These are phyloP conservation scores for Veloporphyrellus conicus DNA, from an alignment of 1,284 basidiomycete genomes.

Conservation along the genomic window DNA sequence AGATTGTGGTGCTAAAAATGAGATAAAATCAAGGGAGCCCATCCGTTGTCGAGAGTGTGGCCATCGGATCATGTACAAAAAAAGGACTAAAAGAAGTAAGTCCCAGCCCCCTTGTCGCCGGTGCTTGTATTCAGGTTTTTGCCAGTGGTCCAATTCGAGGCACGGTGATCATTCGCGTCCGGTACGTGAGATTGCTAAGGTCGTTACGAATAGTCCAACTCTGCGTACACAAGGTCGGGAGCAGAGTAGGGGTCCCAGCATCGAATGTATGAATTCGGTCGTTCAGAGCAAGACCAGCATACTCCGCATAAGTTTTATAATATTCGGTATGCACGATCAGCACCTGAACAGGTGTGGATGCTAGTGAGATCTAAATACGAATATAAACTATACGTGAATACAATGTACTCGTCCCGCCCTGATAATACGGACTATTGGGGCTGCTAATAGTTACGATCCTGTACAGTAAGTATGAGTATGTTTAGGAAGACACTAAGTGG, in stretches of 20 bases:
- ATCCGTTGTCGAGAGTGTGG: slow-evolving; percentile 97
- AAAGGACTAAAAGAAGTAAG: slow-evolving; percentile 87
- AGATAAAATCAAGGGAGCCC: slow-evolving; percentile 89
- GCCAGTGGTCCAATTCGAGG: slow-evolving; percentile 85
- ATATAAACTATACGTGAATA: slow-evolving; percentile 23
- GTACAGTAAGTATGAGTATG: slow-evolving; percentile 27
- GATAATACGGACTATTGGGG: neutral
- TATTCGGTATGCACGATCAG: slow-evolving; percentile 4
- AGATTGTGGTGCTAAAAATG: slow-evolving; percentile 95
- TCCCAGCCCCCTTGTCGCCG: neutral
- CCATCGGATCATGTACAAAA: slow-evolving; percentile 99
- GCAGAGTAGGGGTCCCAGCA: neutral
- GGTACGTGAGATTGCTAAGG: neutral
- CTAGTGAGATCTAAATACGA: slow-evolving; percentile 12
- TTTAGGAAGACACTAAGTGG: neutral
- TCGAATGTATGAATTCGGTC: neutral
- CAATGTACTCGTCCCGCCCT: slow-evolving; percentile 7
- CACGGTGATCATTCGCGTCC: slow-evolving; percentile 47
- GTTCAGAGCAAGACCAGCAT: neutral
- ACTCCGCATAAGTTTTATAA: neutral
- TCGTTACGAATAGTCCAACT: neutral
- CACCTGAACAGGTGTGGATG: neutral
- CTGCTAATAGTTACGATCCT: slow-evolving; percentile 8
- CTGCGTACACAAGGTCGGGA: too few species aligned
- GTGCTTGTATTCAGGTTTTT: slow-evolving; percentile 15